phyloP scores from a whole-genome alignment of 164 flowering plant species.

The Litsea cubeba region DNA sequence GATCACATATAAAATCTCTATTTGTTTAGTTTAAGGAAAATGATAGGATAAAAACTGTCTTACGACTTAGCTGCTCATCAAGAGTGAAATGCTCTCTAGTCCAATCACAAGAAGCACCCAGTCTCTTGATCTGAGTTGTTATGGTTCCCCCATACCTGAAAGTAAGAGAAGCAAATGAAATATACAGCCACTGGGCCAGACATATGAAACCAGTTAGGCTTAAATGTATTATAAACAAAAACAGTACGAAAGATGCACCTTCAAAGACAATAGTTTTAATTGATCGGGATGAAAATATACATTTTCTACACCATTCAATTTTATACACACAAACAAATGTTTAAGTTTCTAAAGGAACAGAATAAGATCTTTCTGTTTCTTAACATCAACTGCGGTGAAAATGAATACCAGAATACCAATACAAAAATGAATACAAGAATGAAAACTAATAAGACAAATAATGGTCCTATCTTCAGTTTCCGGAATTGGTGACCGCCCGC shows the following conservation, averaged over 20 bases:
- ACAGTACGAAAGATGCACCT: not conserved
- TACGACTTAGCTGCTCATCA: constrained; percentile 98
- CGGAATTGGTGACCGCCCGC: too few relatives aligned
- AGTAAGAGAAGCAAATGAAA: constrained; percentile 3
- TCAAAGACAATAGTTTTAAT: not conserved
- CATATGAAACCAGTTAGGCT: not conserved
- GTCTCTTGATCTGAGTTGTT: constrained; percentile 85
- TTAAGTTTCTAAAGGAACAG: too few relatives aligned
- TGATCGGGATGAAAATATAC: not conserved
- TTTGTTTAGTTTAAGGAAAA: constrained; percentile 2
- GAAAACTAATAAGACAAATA: too few relatives aligned
- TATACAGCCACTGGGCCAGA: not conserved
- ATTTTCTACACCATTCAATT: too few relatives aligned
- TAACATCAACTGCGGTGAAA: too few relatives aligned
- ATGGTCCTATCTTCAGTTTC: too few relatives aligned
- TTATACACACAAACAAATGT: too few relatives aligned
- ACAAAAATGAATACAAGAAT: too few relatives aligned
- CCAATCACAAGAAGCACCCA: constrained; percentile 99
- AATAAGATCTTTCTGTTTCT: too few relatives aligned
- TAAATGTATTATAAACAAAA: not conserved
- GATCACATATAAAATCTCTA: not conserved
- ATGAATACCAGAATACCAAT: too few relatives aligned
- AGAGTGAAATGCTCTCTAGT: constrained; percentile 85
- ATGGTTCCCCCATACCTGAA: constrained; percentile 90
- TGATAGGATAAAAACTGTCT: constrained; percentile 39